Percentiles rank a stretch among this genome's conserved stretches.
Conservation (phyloP, 129 eudicot species). For the Tanacetum coccineum region DNA sequence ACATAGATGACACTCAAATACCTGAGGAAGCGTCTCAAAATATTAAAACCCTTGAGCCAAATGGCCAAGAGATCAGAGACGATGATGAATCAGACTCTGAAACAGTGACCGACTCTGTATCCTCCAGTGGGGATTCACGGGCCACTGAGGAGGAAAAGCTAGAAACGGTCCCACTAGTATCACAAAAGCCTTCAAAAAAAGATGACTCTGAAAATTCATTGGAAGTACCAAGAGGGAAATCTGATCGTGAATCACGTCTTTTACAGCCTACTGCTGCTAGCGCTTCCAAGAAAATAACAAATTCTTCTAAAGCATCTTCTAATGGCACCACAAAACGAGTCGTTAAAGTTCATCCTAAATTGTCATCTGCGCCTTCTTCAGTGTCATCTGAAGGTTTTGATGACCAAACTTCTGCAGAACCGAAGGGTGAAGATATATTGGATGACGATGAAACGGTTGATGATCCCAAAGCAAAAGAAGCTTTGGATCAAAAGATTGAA, state of each 20-base stretch:
- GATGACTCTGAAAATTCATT: constrained; percentile 30
- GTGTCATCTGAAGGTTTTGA: constrained; percentile 59
- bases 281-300: constrained; percentile 39
- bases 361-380: constrained; percentile 62
- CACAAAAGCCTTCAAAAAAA: constrained; percentile 33
- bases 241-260: constrained; percentile 4
- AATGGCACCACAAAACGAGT: constrained; percentile 28
- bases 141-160: constrained; percentile 61
- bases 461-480: constrained; percentile 29
- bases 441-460: constrained; percentile 43
- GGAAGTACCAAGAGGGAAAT: constrained; percentile 34
- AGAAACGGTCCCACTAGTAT: constrained; percentile 40
- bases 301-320: constrained; percentile 31
- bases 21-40: constrained; percentile 20
- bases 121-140: constrained; percentile 73
- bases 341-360: constrained; percentile 62
- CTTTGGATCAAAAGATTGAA: constrained; percentile 48
- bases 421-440: constrained; percentile 36
- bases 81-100: constrained; percentile 80
- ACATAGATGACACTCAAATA: too few species aligned
- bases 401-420: constrained; percentile 38
- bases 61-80: constrained; percentile 29
- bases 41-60: constrained; percentile 10
- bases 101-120: constrained; percentile 69
- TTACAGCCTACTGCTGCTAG: constrained; percentile 24